These are phyloP conservation scores for Mycena metata DNA, from an alignment of 768 basidiomycete genomes.

Conservation along the genomic window DNA sequence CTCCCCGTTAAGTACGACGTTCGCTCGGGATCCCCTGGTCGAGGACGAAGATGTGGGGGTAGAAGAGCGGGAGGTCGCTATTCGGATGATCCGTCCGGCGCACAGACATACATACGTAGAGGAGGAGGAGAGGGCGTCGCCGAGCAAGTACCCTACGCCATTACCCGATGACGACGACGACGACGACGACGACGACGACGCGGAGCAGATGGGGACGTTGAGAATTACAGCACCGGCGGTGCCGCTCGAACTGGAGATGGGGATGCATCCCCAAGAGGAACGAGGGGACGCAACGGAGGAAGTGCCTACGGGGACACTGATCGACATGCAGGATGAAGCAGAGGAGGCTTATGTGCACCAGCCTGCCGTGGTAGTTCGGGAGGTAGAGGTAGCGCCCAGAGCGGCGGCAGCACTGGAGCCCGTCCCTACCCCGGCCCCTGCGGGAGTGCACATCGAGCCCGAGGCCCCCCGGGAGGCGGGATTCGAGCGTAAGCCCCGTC, in stretches of 20 bases:
- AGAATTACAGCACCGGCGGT: neutral
- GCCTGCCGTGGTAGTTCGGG: too few species aligned
- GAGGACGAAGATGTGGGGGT: neutral
- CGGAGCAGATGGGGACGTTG: neutral
- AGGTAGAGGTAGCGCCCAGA: too few species aligned
- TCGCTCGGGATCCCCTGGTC: too few species aligned
- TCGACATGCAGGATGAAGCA: conserved; percentile 1
- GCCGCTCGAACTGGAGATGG: too few species aligned
- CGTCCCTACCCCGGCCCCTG: too few species aligned
- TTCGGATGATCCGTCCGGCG: neutral
- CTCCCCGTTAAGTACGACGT: neutral
- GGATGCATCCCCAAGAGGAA: too few species aligned
- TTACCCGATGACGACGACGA: conserved; percentile 29
- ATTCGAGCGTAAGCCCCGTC: too few species aligned
- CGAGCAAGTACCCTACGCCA: conserved; percentile 37
- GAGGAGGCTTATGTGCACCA: neutral
- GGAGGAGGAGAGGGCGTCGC: conserved; percentile 27
- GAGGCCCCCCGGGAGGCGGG: too few species aligned
- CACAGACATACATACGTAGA: too few species aligned
- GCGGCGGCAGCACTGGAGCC: too few species aligned
- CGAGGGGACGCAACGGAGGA: neutral
- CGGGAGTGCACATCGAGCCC: too few species aligned
- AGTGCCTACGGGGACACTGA: neutral
- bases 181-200: conserved; percentile 17
- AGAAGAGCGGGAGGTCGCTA: neutral